phyloP scores from a whole-genome alignment of 2,329 filamentous ascomycete species.

The Aspergillus pseudoviridinutans region DNA sequence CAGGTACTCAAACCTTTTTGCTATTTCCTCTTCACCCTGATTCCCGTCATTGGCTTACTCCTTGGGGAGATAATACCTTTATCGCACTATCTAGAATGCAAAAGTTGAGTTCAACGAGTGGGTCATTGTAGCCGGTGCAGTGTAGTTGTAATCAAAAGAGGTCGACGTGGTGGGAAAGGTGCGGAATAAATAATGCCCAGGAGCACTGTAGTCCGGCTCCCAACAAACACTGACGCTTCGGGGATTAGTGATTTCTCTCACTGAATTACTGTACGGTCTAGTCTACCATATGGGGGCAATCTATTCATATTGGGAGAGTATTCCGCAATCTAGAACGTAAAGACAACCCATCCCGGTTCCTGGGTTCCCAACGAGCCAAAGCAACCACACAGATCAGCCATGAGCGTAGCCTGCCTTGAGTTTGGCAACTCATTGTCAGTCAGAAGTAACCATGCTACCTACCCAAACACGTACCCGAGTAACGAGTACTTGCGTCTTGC shows the following conservation, averaged over 20 bases:
- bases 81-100: not conserved
- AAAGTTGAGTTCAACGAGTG: not conserved
- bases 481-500: not conserved
- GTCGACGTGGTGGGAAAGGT: not conserved
- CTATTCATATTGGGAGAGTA: not conserved
- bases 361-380: not conserved
- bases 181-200: not conserved
- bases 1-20: slow-evolving; percentile 2
- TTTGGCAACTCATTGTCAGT: not conserved
- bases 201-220: not conserved
- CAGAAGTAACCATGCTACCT: not conserved
- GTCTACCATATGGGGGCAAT: too few species aligned
- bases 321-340: not conserved
- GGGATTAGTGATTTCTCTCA: too few species aligned
- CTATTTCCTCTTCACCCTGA: not conserved
- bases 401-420: not conserved
- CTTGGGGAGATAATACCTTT: not conserved
- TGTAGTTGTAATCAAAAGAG: not conserved
- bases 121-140: not conserved
- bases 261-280: too few species aligned
- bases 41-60: not conserved
- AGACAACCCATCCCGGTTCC: too few species aligned
- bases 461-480: not conserved
- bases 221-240: not conserved
- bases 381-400: not conserved